Evolutionary conservation across 345 rosid genomes (phyloP), one percentile per base, ranked within the genome.

Genomic region (Populus nigra): DNA sequence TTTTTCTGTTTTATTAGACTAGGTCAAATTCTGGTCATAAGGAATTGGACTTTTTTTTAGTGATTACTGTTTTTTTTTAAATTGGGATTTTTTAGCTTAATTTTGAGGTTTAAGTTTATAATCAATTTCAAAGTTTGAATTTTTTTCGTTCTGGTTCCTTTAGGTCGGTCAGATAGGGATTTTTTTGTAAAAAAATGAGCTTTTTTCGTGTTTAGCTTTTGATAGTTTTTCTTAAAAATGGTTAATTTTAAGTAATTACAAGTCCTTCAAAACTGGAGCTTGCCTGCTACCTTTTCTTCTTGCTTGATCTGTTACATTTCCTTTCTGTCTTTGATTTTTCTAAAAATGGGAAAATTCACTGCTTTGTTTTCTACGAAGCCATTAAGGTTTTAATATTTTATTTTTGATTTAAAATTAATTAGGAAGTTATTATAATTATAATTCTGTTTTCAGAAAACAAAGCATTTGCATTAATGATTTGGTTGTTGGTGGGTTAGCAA

Each of bases 401-500:
- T 31, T 39, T 72, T 41, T 38, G 47, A 13, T 9, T 43, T 7
- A 57, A 39, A 41, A 63, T 55, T 55, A 49, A 31, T 66, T 8
- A 23, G 33, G 23, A 38, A 23, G 31, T 73, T 12, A 23, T 49
- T 71, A 41, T 41, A 41, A 77, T 70, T 39, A 1, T 22, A 72
- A 75, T 17, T 36, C 1, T 72, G 78, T 80, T 65, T 81, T 79
- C 49, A 49, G 63, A 23, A 76, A 69, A 74, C 81, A 82, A 79
- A 79, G 74, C 68, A 73, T 78, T 75, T 53, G 74, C 68, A 73
- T 76, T 76, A n/a, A 50, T 71, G 83, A 76, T 84, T 11, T 83
- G 83, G 85, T 83, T 25, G 62, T 75, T 78, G 87, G 80, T 84
- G 78, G 89, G 87, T 83, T 65, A 79, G 68, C 63, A 8, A 36